These are phyloP conservation scores for Macrophomina pseudophaseolina DNA, from an alignment of 2,329 filamentous ascomycete genomes.

Conservation along the genomic window DNA sequence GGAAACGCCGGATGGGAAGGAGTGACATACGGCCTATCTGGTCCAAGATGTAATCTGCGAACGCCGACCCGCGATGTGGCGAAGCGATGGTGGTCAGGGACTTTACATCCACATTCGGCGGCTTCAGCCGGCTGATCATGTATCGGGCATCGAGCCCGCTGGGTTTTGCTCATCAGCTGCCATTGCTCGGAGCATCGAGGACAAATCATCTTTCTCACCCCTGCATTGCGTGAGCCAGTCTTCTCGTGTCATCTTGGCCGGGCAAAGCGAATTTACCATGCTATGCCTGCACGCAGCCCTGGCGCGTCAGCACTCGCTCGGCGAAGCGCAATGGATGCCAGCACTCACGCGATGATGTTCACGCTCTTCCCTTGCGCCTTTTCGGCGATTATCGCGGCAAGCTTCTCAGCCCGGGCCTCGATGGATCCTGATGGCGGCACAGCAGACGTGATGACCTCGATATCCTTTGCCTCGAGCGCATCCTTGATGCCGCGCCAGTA, in stretches of 20 bases:
- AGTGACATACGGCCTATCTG: conserved; percentile 58
- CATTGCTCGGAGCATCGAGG: too few relatives aligned
- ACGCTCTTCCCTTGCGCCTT: conserved; percentile 63
- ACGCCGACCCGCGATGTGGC: conserved; percentile 65
- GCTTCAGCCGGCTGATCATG: conserved; percentile 65
- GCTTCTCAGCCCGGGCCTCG: conserved; percentile 60
- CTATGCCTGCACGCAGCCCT: conserved; percentile 55
- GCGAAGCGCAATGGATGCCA: too few relatives aligned
- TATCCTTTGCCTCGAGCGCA: conserved; percentile 59
- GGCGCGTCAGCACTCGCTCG: not conserved
- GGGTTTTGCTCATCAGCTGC: not conserved
- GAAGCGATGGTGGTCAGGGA: conserved; percentile 68
- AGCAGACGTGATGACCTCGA: conserved; percentile 65
- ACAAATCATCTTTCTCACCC: conserved; percentile 34
- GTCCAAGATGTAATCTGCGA: conserved; percentile 66
- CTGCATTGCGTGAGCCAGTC: conserved; percentile 36
- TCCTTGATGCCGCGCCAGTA: conserved; percentile 70
- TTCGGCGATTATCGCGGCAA: conserved; percentile 58
- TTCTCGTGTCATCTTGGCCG: not conserved
- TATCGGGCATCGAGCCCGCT: conserved; percentile 68
- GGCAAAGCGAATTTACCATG: conserved; percentile 46
- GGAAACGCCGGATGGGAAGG: conserved; percentile 47
- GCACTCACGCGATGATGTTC: conserved; percentile 69
- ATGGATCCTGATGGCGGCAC: conserved; percentile 66
- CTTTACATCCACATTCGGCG: conserved; percentile 74